A percentile compares a stretch with the other conserved stretches of the same genome.
Conservation (phyloP, 352 stramenopile species). For the Pythium grandisporangium region DNA sequence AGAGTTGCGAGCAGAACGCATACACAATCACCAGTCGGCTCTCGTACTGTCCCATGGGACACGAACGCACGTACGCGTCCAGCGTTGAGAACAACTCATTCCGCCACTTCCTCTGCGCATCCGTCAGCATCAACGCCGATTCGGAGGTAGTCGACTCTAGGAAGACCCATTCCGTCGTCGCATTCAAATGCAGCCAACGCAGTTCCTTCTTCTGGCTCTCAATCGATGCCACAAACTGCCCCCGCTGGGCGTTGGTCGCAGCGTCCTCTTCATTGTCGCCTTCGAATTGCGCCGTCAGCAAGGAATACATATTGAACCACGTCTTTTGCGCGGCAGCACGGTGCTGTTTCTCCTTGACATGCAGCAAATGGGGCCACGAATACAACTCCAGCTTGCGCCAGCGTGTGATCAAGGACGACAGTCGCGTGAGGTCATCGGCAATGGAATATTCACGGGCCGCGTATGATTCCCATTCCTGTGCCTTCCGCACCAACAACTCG, state of each 20-base stretch:
- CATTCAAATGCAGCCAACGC: constrained; percentile 57
- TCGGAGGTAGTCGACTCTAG: constrained; percentile 1
- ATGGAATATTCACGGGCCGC: constrained; percentile 90
- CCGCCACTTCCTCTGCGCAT: constrained; percentile 59
- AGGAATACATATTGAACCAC: constrained; percentile 85
- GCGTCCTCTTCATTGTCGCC: constrained; percentile 17
- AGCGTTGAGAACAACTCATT: constrained; percentile 83
- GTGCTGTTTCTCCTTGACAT: constrained; percentile 81
- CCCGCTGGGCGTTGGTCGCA: constrained; percentile 1
- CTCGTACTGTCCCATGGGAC: constrained; percentile 88
- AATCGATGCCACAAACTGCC: not conserved
- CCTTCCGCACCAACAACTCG: constrained; percentile 93
- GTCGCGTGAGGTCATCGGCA: constrained; percentile 78
- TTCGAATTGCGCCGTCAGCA: constrained; percentile 70
- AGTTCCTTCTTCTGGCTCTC: constrained; percentile 11
- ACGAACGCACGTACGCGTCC: constrained; percentile 88
- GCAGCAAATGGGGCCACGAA: constrained; percentile 94
- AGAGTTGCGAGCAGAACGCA: constrained; percentile 79
- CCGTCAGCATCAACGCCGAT: not conserved
- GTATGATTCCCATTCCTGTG: constrained; percentile 99
- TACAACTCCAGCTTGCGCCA: constrained; percentile 98
- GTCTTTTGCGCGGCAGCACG: constrained; percentile 68
- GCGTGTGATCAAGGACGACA: constrained; percentile 92
- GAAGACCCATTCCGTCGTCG: constrained; percentile 60
- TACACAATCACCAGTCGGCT: constrained; percentile 85